Conservation (phyloP, 768 basidiomycete species). For the Boletellus ananas region DNA sequence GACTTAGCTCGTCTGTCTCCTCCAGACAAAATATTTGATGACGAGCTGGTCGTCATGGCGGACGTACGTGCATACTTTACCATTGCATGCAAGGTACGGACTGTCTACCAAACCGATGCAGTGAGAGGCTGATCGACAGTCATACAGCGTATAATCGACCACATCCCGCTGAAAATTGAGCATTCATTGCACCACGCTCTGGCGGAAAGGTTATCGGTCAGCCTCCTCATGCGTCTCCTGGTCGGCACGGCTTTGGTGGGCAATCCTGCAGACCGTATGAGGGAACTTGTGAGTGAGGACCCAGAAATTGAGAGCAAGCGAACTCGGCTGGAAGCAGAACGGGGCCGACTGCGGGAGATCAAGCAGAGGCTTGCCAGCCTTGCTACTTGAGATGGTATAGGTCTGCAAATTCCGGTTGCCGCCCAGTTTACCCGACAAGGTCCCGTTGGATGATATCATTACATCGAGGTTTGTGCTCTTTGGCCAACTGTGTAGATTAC, state of each 20-base stretch:
- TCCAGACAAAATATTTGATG: slow-evolving; percentile 28
- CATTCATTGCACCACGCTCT: slow-evolving; percentile 42
- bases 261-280: slow-evolving; percentile 31
- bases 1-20: slow-evolving; percentile 27
- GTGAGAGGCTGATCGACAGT: background rate
- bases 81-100: slow-evolving; percentile 49
- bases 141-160: slow-evolving; percentile 51
- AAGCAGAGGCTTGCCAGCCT: slow-evolving; percentile 34
- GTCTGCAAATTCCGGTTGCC: too few relatives aligned
- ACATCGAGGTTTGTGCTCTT: too few relatives aligned
- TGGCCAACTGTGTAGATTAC: too few relatives aligned
- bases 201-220: slow-evolving; percentile 31
- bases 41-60: slow-evolving; percentile 51
- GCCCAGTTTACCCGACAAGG: too few relatives aligned
- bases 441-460: too few relatives aligned
- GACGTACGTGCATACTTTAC: slow-evolving; percentile 55
- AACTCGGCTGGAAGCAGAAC: slow-evolving; percentile 31
- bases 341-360: slow-evolving; percentile 38
- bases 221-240: slow-evolving; percentile 35
- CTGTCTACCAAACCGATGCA: background rate
- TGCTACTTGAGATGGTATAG: slow-evolving; percentile 6
- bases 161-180: slow-evolving; percentile 49
- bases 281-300: slow-evolving; percentile 45
- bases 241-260: slow-evolving; percentile 8
- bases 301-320: slow-evolving; percentile 34